Base-by-base conservation (phyloP, 2,329 filamentous ascomycete species). In the Alternaria arbusti region DNA sequence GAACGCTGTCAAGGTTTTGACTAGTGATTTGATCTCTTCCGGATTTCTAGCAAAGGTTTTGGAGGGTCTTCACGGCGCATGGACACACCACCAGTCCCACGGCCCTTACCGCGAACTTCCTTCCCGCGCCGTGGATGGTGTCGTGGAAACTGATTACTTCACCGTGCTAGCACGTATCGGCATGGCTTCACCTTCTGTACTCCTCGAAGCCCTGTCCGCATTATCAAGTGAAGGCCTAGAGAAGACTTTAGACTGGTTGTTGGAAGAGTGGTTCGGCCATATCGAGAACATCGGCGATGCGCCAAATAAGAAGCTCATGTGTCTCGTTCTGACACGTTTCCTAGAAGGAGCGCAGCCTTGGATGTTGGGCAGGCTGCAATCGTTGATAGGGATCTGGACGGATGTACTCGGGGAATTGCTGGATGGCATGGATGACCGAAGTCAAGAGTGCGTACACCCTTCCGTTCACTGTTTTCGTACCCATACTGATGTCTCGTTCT, bases 91-190 rank as follows among this genome's bases (percentile, higher is more conserved):
- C 71, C 90, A 96, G 77, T 93, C 91, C 0, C 92, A 91, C 0
- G 95, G 96, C 0, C 94, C 95, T 0, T 91, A 78, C 36, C 73
- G 73, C 15, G 76, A 92, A 73, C 86, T 87, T 25, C 91, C 87
- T 69, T 84, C 88, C 20, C 87, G 89, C 44, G 87, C 88, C 28
- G 87, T 97, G 32, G 90, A 91, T 70, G 88, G 89, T 12, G 86
- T 94, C 11, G 90, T 92, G 1, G 89, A 97, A 74, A 91, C 91
- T 0, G 92, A 97, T 75, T 97, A 97, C 78, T 91, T 97, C 74
- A 87, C 89, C 5, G 89, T 98, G 3, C 85, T 99, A 3, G 90
- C 93, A 2, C 90, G 94, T 1, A 86, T 98, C 15, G 88, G 90
- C 0, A 82, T 97, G 3, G 89, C 90, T 1, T 91, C 91, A 40